phyloP scores from a whole-genome alignment of 176 grass and related monocot genomes.

The Musa schizocarpa region DNA sequence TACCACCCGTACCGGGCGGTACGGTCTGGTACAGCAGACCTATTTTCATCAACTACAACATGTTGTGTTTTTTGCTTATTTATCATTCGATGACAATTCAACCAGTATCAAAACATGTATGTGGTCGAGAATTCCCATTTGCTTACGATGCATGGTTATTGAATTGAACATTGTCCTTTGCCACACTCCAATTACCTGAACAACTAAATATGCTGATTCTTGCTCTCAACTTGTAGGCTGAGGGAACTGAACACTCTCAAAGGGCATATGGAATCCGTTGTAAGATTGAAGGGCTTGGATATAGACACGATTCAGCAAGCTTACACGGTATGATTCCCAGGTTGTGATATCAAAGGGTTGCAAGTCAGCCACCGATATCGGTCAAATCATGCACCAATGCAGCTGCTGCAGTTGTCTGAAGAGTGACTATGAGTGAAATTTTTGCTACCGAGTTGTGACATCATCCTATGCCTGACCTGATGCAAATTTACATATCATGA shows the following conservation, averaged over 20 bases:
- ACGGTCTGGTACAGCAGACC: no score
- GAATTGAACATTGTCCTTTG: background rate
- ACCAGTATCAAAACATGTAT: no score
- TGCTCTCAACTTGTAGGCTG: slow-evolving; percentile 31
- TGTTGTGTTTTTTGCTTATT: background rate
- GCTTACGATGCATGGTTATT: background rate
- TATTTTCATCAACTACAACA: background rate
- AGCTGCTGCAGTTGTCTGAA: background rate
- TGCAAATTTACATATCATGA: background rate
- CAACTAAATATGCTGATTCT: background rate
- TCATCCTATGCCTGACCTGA: background rate
- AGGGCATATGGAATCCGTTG: slow-evolving; percentile 63
- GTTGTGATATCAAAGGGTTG: background rate
- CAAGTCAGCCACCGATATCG: background rate
- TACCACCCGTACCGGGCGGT: no score
- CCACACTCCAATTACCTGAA: no score
- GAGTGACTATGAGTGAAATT: background rate
- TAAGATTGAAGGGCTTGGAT: slow-evolving; percentile 61
- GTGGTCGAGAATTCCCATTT: no score
- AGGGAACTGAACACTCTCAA: slow-evolving; percentile 58
- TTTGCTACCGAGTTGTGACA: background rate
- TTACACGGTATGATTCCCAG: slow-evolving; percentile 46
- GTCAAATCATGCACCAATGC: background rate
- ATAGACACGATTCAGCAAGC: slow-evolving; percentile 63
- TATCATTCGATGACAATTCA: no score